These are phyloP conservation scores for Eucalyptus tenuipes DNA, from an alignment of 345 rosid species.

Conservation along the genomic window DNA sequence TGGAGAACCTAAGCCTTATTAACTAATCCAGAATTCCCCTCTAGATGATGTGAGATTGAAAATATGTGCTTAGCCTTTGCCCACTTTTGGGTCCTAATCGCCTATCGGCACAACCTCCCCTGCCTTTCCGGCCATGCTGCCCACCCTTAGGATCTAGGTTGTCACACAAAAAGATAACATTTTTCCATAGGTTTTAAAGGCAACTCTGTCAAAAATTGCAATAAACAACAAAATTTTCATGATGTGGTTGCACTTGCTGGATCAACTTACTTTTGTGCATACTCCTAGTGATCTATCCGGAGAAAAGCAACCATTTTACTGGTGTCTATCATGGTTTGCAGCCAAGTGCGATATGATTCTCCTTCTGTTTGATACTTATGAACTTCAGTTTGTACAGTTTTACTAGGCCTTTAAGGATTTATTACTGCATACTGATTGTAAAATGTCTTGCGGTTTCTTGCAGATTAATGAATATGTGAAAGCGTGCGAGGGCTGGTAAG, in stretches of 20 bases:
- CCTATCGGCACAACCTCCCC: too few species aligned
- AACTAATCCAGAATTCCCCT: accelerated
- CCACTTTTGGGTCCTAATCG: accelerated
- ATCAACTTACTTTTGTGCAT: constrained; percentile 85
- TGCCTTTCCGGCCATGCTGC: accelerated
- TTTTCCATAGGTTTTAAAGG: background rate
- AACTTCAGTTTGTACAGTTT: constrained; percentile 27
- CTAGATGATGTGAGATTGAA: too few species aligned
- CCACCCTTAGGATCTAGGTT: too few species aligned
- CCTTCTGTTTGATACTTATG: constrained; percentile 90
- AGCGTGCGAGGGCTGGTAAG: constrained; percentile 80
- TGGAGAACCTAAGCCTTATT: accelerated
- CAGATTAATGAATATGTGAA: constrained; percentile 84
- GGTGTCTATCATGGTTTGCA: constrained; percentile 89
- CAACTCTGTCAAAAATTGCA: accelerated
- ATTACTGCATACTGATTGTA: background rate
- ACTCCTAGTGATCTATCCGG: constrained; percentile 90
- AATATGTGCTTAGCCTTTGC: accelerated
- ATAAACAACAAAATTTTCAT: background rate
- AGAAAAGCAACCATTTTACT: constrained; percentile 89
- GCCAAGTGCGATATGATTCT: constrained; percentile 87
- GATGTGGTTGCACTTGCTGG: constrained; percentile 43
- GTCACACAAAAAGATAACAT: too few species aligned
- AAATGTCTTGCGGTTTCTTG: background rate
- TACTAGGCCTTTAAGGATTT: background rate